Evolutionary conservation across 495 filamentous ascomycete species (phyloP), one percentile per base, ranked within the genome.

Genomic region (Trichocladium uniseriatum): DNA sequence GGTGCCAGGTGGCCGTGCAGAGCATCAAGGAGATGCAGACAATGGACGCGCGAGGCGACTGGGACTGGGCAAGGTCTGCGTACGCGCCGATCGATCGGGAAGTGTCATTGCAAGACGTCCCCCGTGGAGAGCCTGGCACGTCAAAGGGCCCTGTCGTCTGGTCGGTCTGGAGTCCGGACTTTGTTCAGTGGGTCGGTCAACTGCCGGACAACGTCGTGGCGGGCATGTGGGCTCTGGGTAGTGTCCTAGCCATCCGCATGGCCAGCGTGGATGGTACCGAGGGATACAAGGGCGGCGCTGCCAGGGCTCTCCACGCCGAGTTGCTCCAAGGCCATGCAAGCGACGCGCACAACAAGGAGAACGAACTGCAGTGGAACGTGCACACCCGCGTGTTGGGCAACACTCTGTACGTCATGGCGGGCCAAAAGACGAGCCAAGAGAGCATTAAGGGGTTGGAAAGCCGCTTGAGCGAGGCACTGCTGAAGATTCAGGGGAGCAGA

Each of bases 301-400:
- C 85, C 6, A 67, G 67, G 45, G 71, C 72, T 0, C 61, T 88
- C n/a, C 78, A 85, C 38, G 65, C 76, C 32, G 66, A 54, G 24
- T 61, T 88, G 42, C 60, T 77, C 13, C 51, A 66, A 8, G 59
- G 54, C 2, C 34, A 53, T 1, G 37, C 49, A 8, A 53, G 53
- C 14, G 45, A 41, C 5, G 32, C 31, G 0, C 36, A 38, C 19
- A 29, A 29, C 5, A 10, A 29, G 27, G 27, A 29, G 27, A 5
- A 5, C 10, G 27, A 29, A 29, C 10, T 5, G 13, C 31, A 14
- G 31, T 80, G 78, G 66, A 78, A 78, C 51, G 71, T 89, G 14
- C 84, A 90, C 66, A 81, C 75, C n/a, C 66, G 86, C 15, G 82
- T 85, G 5, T 66, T 90, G 27, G 86, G 85, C 0, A 87, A 88